Conservation (phyloP, 2,329 filamentous ascomycete species). For the Pseudogymnoascus sp. region DNA sequence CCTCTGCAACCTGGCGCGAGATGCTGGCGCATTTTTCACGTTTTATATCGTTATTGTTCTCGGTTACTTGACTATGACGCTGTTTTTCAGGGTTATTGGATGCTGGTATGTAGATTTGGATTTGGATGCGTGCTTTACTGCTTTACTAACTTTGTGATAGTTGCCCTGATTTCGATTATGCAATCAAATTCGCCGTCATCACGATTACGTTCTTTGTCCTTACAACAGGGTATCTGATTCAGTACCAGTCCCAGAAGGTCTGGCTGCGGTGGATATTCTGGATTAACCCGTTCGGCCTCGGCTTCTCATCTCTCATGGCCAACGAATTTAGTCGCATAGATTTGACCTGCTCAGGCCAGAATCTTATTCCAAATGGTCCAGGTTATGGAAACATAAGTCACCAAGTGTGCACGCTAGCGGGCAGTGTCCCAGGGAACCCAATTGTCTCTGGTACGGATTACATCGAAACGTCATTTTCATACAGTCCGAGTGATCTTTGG, state of each 20-base stretch:
- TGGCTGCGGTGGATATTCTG: conserved; percentile 60
- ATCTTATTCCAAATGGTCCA: conserved; percentile 41
- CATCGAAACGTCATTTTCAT: conserved; percentile 43
- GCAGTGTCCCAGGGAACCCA: conserved; percentile 41
- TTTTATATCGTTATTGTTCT: conserved; percentile 48
- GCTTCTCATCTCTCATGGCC: conserved; percentile 58
- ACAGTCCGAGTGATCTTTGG: conserved; percentile 46
- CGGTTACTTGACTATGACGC: conserved; percentile 50
- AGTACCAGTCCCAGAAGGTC: conserved; percentile 36
- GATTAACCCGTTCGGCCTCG: conserved; percentile 62
- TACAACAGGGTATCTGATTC: conserved; percentile 58
- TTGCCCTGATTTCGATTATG: conserved; percentile 49
- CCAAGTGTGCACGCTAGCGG: conserved; percentile 50
- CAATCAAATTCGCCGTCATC: conserved; percentile 49
- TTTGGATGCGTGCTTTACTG: neutral
- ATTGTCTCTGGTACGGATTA: conserved; percentile 52
- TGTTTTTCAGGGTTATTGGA: conserved; percentile 39
- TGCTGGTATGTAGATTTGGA: neutral
- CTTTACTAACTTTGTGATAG: conserved; percentile 32
- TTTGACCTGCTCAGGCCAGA: conserved; percentile 43
- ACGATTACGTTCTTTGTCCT: conserved; percentile 46
- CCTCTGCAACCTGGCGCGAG: conserved; percentile 48
- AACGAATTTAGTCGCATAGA: conserved; percentile 61
- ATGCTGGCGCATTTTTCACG: conserved; percentile 52
- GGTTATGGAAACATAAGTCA: conserved; percentile 37